Conservation (phyloP, 2,329 filamentous ascomycete species). For the Neopestalotiopsis rosae region DNA sequence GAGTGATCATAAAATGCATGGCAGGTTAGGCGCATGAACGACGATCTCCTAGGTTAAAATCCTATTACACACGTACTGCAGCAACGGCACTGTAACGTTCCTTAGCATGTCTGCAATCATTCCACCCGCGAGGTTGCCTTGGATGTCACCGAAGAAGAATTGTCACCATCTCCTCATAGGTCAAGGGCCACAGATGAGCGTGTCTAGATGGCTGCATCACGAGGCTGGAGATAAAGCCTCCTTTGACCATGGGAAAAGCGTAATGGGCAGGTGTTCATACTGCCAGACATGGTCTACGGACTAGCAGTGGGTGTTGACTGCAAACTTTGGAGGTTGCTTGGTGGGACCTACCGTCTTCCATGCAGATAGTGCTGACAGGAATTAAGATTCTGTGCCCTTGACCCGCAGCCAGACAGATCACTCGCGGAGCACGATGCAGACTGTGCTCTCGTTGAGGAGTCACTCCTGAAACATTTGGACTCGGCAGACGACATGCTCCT, state of each 20-base stretch:
- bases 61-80: background rate
- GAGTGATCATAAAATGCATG: background rate
- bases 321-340: background rate
- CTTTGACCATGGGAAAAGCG: background rate
- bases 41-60: background rate
- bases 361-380: conserved; percentile 2
- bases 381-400: conserved; percentile 1
- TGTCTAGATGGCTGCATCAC: too few relatives aligned
- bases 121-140: background rate
- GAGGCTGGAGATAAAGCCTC: too few relatives aligned
- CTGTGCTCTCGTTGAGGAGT: background rate
- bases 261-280: background rate
- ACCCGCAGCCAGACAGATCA: background rate
- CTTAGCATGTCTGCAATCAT: background rate
- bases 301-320: background rate
- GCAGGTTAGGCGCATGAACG: background rate
- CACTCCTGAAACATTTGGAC: background rate
- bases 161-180: too few relatives aligned
- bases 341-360: background rate
- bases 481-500: background rate
- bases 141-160: too few relatives aligned
- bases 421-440: background rate
- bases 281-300: background rate
- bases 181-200: too few relatives aligned
- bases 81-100: background rate